Evolutionary conservation across 495 filamentous ascomycete genomes (phyloP).

Genomic region (Daldinia bambusicola): DNA sequence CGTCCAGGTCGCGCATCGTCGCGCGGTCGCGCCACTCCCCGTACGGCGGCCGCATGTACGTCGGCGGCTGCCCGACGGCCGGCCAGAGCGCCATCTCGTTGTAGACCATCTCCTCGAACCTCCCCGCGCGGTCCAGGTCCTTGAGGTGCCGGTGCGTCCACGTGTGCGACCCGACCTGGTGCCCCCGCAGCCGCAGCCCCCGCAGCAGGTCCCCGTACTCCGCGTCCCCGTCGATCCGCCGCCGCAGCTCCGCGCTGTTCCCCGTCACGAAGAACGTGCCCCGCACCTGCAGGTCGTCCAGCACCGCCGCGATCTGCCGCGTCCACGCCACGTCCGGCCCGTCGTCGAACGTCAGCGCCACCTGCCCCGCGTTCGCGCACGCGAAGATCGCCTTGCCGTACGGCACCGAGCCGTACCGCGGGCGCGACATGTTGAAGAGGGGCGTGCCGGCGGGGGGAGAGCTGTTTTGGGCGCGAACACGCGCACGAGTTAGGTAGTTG

Average conservation of each 20-base stretch:
- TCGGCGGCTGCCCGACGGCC: conserved; percentile 72
- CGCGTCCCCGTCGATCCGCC: conserved; percentile 34
- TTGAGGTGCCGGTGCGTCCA: conserved; percentile 77
- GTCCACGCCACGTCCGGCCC: conserved; percentile 73
- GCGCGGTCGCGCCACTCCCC: conserved; percentile 65
- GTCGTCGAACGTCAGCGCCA: conserved; percentile 77
- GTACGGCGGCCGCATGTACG: conserved; percentile 81
- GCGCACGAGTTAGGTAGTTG: no score
- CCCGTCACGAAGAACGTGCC: conserved; percentile 78
- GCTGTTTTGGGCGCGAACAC: no score
- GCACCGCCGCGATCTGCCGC: conserved; percentile 64
- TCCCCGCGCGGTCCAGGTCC: conserved; percentile 58
- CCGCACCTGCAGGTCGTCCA: conserved; percentile 63
- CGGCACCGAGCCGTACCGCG: conserved; percentile 59
- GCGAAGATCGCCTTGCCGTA: conserved; percentile 68
- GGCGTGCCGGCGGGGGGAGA: conserved; percentile 13
- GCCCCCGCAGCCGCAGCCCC: conserved; percentile 69
- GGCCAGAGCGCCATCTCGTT: conserved; percentile 76
- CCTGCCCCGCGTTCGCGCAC: conserved; percentile 66
- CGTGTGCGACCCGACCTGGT: conserved; percentile 77
- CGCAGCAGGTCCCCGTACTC: conserved; percentile 44
- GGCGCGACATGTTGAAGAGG: conserved; percentile 56
- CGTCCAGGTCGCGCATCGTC: conserved; percentile 57
- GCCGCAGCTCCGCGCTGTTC: conserved; percentile 60
- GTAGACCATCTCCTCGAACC: conserved; percentile 68